Percentiles rank a stretch among this genome's conserved stretches.
These are phyloP conservation scores for Crithidia bombi DNA, from an alignment of 208 protist species.

Conservation along the genomic window DNA sequence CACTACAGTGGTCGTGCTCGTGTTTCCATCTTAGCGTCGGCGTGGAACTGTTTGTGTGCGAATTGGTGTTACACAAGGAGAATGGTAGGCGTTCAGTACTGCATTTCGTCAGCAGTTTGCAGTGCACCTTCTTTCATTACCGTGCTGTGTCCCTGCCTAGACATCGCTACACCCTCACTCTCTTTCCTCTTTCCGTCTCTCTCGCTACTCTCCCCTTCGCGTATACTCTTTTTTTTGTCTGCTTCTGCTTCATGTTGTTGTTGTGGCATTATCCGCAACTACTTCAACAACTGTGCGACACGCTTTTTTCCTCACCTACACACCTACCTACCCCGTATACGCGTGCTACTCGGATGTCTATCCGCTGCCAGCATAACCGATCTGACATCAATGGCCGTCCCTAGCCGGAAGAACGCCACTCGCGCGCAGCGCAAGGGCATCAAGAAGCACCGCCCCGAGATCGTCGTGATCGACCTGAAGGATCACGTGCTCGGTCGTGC, in stretches of 20 bases:
- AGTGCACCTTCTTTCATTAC: too few relatives aligned
- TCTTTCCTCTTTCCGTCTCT: too few relatives aligned
- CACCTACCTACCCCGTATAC: conserved; percentile 5
- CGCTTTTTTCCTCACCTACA: not conserved
- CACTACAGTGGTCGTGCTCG: too few relatives aligned
- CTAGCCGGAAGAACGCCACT: conserved; percentile 62
- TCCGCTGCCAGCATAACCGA: conserved; percentile 4
- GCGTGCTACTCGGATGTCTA: conserved; percentile 2
- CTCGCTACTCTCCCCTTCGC: too few relatives aligned
- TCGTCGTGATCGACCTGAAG: conserved; percentile 97
- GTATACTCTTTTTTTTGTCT: conserved; percentile 23
- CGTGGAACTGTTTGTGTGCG: too few relatives aligned
- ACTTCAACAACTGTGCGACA: not conserved
- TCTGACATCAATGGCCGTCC: conserved; percentile 51
- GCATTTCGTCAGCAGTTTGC: too few relatives aligned
- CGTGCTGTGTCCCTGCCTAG: too few relatives aligned
- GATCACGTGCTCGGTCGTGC: conserved; percentile 98
- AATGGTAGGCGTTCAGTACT: too few relatives aligned
- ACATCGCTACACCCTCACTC: too few relatives aligned
- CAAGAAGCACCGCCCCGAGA: conserved; percentile 86
- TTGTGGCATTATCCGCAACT: not conserved
- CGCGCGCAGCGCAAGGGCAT: conserved; percentile 73
- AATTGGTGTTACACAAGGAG: too few relatives aligned
- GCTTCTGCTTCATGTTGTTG: not conserved
- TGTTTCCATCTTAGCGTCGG: too few relatives aligned